Conservation (phyloP, 2,329 filamentous ascomycete genomes). For the Clarireedia sp. region DNA sequence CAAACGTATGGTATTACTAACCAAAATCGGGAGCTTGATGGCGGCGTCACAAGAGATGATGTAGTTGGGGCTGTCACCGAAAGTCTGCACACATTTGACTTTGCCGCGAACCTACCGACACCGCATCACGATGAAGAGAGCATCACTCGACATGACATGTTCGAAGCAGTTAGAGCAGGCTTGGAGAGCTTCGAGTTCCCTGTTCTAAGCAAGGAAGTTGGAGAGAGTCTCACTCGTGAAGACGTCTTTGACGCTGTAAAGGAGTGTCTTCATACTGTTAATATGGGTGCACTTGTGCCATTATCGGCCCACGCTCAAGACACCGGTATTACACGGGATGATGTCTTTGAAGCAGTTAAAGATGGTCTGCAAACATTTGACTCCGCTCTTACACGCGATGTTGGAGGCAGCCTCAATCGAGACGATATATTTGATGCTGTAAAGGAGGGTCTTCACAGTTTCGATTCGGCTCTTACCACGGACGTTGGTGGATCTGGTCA, state of each 20-base stretch:
- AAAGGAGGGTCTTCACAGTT: slow-evolving; percentile 57
- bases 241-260: slow-evolving; percentile 81
- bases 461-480: slow-evolving; percentile 42
- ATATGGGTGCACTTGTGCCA: slow-evolving; percentile 33
- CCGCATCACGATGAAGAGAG: slow-evolving; percentile 45
- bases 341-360: slow-evolving; percentile 77
- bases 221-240: slow-evolving; percentile 57
- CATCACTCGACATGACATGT: slow-evolving; percentile 54
- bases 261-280: slow-evolving; percentile 45
- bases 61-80: slow-evolving; percentile 80
- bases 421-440: slow-evolving; percentile 84
- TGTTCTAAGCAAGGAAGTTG: slow-evolving; percentile 29
- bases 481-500: slow-evolving; percentile 33
- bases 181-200: slow-evolving; percentile 44
- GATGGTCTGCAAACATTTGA: slow-evolving; percentile 38
- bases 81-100: slow-evolving; percentile 78
- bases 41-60: slow-evolving; percentile 55
- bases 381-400: slow-evolving; percentile 5
- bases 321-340: slow-evolving; percentile 59
- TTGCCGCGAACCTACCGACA: slow-evolving; percentile 51
- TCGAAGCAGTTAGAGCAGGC: slow-evolving; percentile 56
- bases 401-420: slow-evolving; percentile 45
- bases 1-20: slow-evolving; percentile 65
- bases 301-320: slow-evolving; percentile 36
- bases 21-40: slow-evolving; percentile 44